Conservation (phyloP, 2,329 filamentous ascomycete genomes). For the Lojkania enalia region DNA sequence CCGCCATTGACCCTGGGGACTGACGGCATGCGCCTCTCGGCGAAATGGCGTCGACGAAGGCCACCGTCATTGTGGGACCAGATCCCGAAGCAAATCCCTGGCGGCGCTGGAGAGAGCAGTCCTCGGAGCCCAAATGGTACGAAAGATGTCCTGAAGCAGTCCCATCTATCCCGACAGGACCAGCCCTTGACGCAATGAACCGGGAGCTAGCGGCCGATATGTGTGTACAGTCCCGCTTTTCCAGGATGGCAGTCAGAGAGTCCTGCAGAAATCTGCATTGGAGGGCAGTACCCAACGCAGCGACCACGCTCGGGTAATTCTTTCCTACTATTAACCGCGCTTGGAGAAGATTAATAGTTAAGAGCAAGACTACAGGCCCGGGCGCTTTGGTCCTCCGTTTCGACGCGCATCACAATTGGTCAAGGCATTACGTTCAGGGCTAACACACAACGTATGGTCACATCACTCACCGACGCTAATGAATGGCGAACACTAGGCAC, state of each 20-base stretch:
- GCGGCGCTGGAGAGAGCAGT: conserved; percentile 5
- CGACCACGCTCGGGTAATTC: conserved; percentile 13
- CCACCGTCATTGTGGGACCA: conserved; percentile 5
- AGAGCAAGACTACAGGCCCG: conserved; percentile 1
- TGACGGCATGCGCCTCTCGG: conserved; percentile 7
- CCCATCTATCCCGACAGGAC: background rate
- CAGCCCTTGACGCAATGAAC: conserved; percentile 14
- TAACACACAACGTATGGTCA: conserved; percentile 12
- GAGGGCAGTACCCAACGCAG: conserved; percentile 2
- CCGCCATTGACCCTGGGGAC: conserved; percentile 13
- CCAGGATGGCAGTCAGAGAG: conserved; percentile 2
- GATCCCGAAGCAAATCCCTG: conserved; percentile 7
- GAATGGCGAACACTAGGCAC: conserved; percentile 5
- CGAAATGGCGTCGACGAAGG: conserved; percentile 5
- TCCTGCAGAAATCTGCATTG: conserved; percentile 5
- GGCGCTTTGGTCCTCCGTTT: conserved; percentile 2
- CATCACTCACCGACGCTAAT: conserved; percentile 10
- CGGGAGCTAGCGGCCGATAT: conserved; percentile 11
- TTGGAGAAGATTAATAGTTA: conserved; percentile 9
- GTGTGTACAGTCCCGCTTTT: conserved; percentile 7
- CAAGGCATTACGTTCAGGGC: conserved; percentile 8
- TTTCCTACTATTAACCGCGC: conserved; percentile 13
- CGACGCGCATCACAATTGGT: conserved; percentile 7
- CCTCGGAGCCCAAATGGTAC: conserved; percentile 4
- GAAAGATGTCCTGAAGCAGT: conserved; percentile 1